phyloP scores from a whole-genome alignment of 805 yeast genomes.

The Deakozyma indianensis region DNA sequence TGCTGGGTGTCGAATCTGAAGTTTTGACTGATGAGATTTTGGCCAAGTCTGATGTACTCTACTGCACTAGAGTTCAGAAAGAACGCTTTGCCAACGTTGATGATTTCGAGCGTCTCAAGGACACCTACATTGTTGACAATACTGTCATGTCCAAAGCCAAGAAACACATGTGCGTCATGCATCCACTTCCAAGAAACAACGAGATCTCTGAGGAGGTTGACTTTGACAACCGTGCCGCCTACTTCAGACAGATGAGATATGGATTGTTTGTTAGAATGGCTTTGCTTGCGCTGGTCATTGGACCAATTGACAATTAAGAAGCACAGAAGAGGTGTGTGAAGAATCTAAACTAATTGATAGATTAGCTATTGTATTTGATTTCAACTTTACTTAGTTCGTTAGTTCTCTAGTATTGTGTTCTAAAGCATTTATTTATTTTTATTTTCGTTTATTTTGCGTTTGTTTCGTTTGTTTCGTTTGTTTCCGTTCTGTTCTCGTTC shows the following conservation, averaged over 20 bases:
- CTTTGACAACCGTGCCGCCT: slow-evolving; percentile 98
- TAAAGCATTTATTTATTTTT: slow-evolving; percentile 2
- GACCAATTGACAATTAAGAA: slow-evolving; percentile 67
- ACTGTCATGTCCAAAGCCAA: slow-evolving; percentile 82
- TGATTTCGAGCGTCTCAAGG: slow-evolving; percentile 80
- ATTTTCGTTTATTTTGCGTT: slow-evolving; percentile 1
- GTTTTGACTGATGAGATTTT: slow-evolving; percentile 73
- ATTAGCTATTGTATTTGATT: not conserved
- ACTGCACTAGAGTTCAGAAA: slow-evolving; percentile 96
- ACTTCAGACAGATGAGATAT: slow-evolving; percentile 98
- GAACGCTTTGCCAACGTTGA: slow-evolving; percentile 73
- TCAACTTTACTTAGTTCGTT: slow-evolving; percentile 4
- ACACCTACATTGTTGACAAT: slow-evolving; percentile 85
- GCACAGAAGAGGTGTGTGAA: slow-evolving; percentile 1
- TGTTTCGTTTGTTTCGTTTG: slow-evolving; percentile 2
- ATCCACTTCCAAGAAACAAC: slow-evolving; percentile 93
- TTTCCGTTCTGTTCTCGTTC: slow-evolving; percentile 6
- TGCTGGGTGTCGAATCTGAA: slow-evolving; percentile 61
- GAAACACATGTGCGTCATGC: slow-evolving; percentile 98
- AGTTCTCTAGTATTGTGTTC: slow-evolving; percentile 1
- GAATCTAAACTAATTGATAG: slow-evolving; percentile 2
- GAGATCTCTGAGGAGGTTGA: slow-evolving; percentile 98
- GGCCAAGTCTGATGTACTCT: slow-evolving; percentile 82
- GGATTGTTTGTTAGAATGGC: slow-evolving; percentile 99
- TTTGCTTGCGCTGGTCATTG: slow-evolving; percentile 91